Evolutionary conservation across 495 filamentous ascomycete species (phyloP), one percentile per base, ranked within the genome.

Genomic region (Annulohypoxylon stygium): DNA sequence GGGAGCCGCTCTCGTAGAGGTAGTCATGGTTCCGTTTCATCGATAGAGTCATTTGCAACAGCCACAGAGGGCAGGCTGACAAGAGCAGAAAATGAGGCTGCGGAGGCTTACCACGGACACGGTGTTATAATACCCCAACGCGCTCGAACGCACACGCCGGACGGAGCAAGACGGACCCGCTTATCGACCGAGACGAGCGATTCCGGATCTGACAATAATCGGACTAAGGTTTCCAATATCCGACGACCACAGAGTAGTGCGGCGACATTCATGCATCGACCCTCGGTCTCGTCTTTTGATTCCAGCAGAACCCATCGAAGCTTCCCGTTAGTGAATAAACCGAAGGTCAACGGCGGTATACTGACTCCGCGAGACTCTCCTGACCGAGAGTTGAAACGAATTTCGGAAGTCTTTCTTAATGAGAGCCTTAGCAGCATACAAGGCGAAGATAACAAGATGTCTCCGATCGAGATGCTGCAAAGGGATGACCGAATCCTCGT

Each of bases 1-100:
- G 64, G 70, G 33, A 59, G 67, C 8, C 89, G 88, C 78, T 78
- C 82, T 37, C 82, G 91, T 60, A 83, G 88, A 47, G 83, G 86
- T 61, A 97, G 93, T 76, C 81, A 77, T 26, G 88, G 88, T 34
- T 95, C 93, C 0, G 81, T 90, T 2, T 94, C 93, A 5, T 95
- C 93, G 0, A 81, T 92, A 16, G 92, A 91, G 4, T 92, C 93
- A 0, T 97, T 96, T 81, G 92, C 91, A 12, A 97, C 94, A 0
- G 94, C 94, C 34, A 89, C 85, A 0, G 94, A 97, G 81, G 91
- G 88, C 0, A 75, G 81, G 5, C 79, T 73, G 6, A 81, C 75
- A 26, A 71, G 67, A 43, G 68, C 67, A 41, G 75, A 68, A 33
- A 58, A 67, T 34, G 65, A 75, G 26, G 11, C 61, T 41, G 57